Evolutionary conservation across 345 rosid species (phyloP).

Genomic region (Tarenaya hassleriana): DNA sequence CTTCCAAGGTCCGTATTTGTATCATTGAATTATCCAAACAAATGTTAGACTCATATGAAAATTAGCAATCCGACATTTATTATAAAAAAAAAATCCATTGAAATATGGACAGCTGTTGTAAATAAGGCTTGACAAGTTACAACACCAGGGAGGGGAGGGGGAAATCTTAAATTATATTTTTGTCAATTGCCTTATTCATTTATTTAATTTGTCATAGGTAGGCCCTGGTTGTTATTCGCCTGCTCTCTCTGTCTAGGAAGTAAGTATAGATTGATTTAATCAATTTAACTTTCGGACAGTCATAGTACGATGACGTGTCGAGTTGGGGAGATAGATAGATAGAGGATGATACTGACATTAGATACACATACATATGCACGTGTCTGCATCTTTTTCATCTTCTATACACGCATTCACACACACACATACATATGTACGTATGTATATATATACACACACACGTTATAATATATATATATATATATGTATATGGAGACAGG

Average conservation of each 20-base stretch:
- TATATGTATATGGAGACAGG: background rate
- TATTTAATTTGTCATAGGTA: constrained; percentile 19
- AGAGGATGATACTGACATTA: constrained; percentile 24
- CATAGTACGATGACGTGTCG: constrained; percentile 32
- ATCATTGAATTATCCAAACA: too few relatives aligned
- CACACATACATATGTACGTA: background rate
- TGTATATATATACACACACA: background rate
- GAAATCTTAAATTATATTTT: background rate
- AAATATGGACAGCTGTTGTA: constrained; percentile 38
- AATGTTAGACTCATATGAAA: too few relatives aligned
- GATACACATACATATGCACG: constrained; percentile 14
- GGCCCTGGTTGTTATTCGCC: constrained; percentile 1
- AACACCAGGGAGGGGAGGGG: too few relatives aligned
- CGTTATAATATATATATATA: background rate
- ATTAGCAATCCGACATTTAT: too few relatives aligned
- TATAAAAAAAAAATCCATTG: background rate
- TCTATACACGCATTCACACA: too few relatives aligned
- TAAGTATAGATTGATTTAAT: constrained; percentile 23
- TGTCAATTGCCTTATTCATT: background rate
- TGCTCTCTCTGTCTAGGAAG: constrained; percentile 3
- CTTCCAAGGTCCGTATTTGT: constrained; percentile 91
- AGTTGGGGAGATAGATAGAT: constrained; percentile 12
- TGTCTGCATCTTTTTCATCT: too few relatives aligned
- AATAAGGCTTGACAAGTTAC: constrained; percentile 34
- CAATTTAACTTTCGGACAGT: constrained; percentile 10